Conservation (phyloP, 2,329 filamentous ascomycete genomes). For the Paramyrothecium roridum region DNA sequence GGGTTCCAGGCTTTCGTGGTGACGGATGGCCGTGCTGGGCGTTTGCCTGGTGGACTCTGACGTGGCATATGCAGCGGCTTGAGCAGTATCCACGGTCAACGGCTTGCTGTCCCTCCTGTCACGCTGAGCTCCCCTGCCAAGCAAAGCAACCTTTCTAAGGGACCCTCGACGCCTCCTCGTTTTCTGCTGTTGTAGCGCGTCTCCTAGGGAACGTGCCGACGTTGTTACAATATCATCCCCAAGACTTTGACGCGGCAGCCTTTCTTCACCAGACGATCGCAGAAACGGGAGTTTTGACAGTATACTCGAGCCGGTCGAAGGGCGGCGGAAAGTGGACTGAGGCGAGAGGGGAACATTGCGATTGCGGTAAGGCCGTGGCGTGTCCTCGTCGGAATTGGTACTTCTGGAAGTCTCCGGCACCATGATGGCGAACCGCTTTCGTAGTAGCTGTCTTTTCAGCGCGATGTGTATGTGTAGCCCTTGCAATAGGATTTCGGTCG, state of each 20-base stretch:
- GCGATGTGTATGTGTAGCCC: no score
- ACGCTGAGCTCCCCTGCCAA: slow-evolving; percentile 68
- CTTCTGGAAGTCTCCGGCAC: no score
- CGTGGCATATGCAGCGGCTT: slow-evolving; percentile 16
- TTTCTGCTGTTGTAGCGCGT: slow-evolving; percentile 39
- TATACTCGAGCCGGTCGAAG: slow-evolving; percentile 58
- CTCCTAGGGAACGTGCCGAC: slow-evolving; percentile 22
- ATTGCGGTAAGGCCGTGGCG: neutral
- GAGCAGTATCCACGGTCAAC: slow-evolving; percentile 38
- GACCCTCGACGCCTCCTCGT: slow-evolving; percentile 75
- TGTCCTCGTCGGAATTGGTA: neutral
- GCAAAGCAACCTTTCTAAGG: slow-evolving; percentile 78
- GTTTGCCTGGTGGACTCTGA: slow-evolving; percentile 9
- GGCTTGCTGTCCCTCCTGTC: slow-evolving; percentile 52
- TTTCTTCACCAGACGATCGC: slow-evolving; percentile 36
- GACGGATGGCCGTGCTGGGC: slow-evolving; percentile 15
- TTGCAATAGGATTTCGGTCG: no score
- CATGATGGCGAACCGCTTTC: no score
- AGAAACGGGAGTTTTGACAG: slow-evolving; percentile 70
- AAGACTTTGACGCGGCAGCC: slow-evolving; percentile 23
- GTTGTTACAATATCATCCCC: slow-evolving; percentile 20
- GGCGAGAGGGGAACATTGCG: slow-evolving; percentile 2
- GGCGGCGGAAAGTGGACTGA: slow-evolving; percentile 33
- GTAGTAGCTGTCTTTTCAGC: no score
- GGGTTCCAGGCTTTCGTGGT: slow-evolving; percentile 39